A percentile compares a stretch with the other conserved stretches of the same genome.
phyloP scores from a whole-genome alignment of 352 stramenopile species.

The Globisporangium parvum region DNA sequence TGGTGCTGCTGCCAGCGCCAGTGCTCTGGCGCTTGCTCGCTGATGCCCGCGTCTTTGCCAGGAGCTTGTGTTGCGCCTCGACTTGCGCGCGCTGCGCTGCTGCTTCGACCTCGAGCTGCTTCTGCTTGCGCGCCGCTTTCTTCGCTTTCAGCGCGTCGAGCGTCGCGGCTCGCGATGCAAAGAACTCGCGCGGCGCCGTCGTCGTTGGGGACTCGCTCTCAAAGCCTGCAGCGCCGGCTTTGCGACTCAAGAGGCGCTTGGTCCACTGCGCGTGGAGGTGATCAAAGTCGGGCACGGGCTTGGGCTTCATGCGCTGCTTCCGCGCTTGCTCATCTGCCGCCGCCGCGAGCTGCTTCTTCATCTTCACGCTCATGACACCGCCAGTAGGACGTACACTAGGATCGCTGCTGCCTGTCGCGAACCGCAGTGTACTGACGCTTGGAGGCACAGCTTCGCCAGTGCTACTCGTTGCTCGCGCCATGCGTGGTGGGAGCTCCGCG shows the following conservation, averaged over 20 bases:
- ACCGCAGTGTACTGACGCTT: not conserved
- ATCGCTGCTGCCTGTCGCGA: not conserved
- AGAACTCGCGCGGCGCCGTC: conserved; percentile 31
- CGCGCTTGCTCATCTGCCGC: conserved; percentile 31
- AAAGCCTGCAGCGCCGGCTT: not conserved
- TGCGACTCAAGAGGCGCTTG: conserved; percentile 1
- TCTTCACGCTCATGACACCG: conserved; percentile 34
- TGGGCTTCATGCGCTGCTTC: conserved; percentile 22
- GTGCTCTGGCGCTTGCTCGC: conserved; percentile 5
- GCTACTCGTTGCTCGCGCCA: conserved; percentile 21
- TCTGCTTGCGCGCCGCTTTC: conserved; percentile 42
- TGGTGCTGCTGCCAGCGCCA: not conserved
- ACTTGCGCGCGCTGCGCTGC: conserved; percentile 17
- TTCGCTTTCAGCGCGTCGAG: conserved; percentile 31
- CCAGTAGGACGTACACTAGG: not conserved
- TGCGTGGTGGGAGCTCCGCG: conserved; percentile 40
- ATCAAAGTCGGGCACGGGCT: conserved; percentile 62
- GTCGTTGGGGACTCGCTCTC: not conserved
- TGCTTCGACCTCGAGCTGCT: conserved; percentile 34
- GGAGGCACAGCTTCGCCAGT: conserved; percentile 3
- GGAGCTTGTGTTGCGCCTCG: conserved; percentile 27
- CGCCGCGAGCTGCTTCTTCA: conserved; percentile 40
- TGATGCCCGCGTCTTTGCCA: conserved; percentile 22
- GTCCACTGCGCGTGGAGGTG: conserved; percentile 54
- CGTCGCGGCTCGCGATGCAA: conserved; percentile 33